Percentiles rank a stretch among this genome's conserved stretches.
Evolutionary conservation across 306 rosid species (phyloP).

Genomic region (Adenanthera pavonina): DNA sequence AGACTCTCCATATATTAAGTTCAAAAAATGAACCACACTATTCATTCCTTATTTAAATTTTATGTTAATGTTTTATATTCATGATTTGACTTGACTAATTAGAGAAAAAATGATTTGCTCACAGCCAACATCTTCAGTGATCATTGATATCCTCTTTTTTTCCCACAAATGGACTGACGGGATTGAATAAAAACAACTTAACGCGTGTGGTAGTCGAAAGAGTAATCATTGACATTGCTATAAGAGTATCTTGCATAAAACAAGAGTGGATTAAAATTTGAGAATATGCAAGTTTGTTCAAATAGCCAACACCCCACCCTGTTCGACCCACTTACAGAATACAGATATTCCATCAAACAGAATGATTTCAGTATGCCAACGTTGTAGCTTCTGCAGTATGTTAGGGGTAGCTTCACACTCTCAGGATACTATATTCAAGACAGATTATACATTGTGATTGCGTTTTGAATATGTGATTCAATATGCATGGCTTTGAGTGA

Average conservation of each 20-base stretch:
- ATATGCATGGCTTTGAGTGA: neutral
- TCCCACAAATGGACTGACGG: no score
- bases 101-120: no score
- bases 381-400: neutral
- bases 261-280: neutral
- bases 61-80: no score
- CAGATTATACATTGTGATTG: constrained; percentile 30
- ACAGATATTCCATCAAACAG: neutral
- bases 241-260: neutral
- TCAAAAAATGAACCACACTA: no score
- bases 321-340: neutral
- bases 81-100: no score
- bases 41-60: no score
- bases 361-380: neutral
- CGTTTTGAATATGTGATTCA: neutral
- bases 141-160: no score
- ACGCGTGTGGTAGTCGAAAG: no score
- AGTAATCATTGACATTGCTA: neutral
- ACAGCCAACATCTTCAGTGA: no score
- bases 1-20: no score
- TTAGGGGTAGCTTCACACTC: constrained; percentile 17
- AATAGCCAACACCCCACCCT: neutral
- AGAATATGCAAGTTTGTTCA: neutral
- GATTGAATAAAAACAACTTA: no score
- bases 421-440: neutral